Conservation (phyloP, 306 rosid species). For the Acacia confusa region DNA sequence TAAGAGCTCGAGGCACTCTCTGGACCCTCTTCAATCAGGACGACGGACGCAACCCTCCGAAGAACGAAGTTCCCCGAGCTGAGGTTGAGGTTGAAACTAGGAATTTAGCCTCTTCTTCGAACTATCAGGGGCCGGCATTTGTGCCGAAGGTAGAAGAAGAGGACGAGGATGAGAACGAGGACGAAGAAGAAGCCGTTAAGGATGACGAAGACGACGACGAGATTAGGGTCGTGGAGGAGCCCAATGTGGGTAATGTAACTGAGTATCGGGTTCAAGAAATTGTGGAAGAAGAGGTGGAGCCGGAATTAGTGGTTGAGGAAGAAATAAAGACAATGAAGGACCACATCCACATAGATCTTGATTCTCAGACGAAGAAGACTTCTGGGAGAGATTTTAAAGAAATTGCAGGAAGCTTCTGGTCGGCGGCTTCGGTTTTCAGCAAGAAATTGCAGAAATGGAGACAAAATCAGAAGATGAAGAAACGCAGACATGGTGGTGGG, state of each 20-base stretch:
- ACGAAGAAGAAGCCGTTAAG: conserved; percentile 13
- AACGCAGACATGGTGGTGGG: conserved; percentile 69
- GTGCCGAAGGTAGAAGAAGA: conserved; percentile 52
- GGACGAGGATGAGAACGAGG: conserved; percentile 39
- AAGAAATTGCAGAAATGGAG: conserved; percentile 97
- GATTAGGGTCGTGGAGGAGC: conserved; percentile 50
- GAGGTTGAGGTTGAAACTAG: conserved; percentile 48
- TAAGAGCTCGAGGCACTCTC: conserved; percentile 78
- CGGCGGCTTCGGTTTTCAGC: conserved; percentile 97
- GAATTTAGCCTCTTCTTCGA: conserved; percentile 47
- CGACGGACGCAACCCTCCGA: conserved; percentile 65
- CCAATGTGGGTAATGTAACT: conserved; percentile 39
- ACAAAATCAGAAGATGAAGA: conserved; percentile 93
- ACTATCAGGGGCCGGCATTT: conserved; percentile 54
- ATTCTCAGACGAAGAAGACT: conserved; percentile 70
- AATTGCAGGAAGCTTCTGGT: conserved; percentile 96
- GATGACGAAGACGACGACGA: conserved; percentile 20
- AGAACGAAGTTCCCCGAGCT: conserved; percentile 35
- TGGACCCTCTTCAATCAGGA: conserved; percentile 69
- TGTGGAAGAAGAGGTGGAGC: conserved; percentile 51
- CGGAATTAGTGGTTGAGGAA: conserved; percentile 31
- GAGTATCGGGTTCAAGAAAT: conserved; percentile 74
- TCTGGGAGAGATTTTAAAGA: conserved; percentile 83
- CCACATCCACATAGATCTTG: conserved; percentile 91
- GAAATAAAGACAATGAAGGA: conserved; percentile 87